Base-by-base conservation (phyloP, 306 rosid species). In the Inga oerstediana region DNA sequence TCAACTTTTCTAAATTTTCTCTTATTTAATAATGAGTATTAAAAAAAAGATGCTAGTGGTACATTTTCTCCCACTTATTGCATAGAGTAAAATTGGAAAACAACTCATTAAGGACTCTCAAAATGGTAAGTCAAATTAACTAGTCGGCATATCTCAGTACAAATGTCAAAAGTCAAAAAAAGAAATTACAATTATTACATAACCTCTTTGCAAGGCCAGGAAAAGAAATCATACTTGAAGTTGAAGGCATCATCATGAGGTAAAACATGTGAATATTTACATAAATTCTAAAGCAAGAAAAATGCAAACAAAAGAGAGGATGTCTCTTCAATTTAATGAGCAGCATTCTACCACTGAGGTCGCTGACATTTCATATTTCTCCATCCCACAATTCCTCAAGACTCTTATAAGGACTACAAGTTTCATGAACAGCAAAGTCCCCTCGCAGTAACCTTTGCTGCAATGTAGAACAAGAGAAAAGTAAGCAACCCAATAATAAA, bases 381-480 rank as follows among this genome's bases (percentile, higher is more conserved):
- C 90, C 92, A 84, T 89, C 92, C 92, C 92, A 89, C 69, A 87
- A 75, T 74, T 87, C 86, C 72, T 84, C 72, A 4, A 89, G 82
- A 72, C 87, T 84, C 66, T 80, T 86, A 27, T 86, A 86, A 69
- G 92, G 92, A 78, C 92, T 85, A 10, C 65, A 66, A 35, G 76
- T 84, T 67, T 84, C 81, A 19, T 89, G 92, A 71, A 87, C 34
- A 8, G 85, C 81, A 56, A 84, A 82, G 74, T 89, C 86, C 32
- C 88, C 88, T 10, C 79, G 83, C 35, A 89, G 87, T 73, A 87
- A 76, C 52, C 80, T 76, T 74, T 48, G 78, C 78, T 74, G 78
- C 78, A 49, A 49, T 15, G 15, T 2, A 74, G 24, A 74, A 14
- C 61, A 44, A 22, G 35, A 44, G 41, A 73, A 49, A 46, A 30